These are phyloP conservation scores for Leccinum boreale DNA, from an alignment of 768 basidiomycete genomes.

Conservation along the genomic window DNA sequence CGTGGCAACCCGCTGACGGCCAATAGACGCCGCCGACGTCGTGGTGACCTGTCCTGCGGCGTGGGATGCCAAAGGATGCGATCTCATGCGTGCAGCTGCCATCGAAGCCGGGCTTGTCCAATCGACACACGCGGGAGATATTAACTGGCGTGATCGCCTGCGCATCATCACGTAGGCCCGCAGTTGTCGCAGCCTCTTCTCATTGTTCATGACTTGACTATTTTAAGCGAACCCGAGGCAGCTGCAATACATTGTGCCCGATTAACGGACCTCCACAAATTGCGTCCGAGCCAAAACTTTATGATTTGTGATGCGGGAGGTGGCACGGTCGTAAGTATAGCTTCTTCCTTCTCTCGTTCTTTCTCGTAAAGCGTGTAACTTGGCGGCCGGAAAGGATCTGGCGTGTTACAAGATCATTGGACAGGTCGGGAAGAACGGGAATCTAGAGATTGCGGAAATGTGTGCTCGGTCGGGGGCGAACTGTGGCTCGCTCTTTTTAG, in stretches of 20 bases:
- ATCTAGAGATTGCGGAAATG: constrained; percentile 90
- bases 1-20: background rate
- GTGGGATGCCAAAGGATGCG: constrained; percentile 85
- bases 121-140: constrained; percentile 65
- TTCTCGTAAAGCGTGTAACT: constrained; percentile 1
- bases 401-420: constrained; percentile 80
- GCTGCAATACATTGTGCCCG: constrained; percentile 90
- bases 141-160: constrained; percentile 74
- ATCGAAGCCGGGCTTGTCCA: constrained; percentile 79
- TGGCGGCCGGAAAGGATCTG: constrained; percentile 26
- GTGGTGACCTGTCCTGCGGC: constrained; percentile 88
- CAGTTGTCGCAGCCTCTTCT: constrained; percentile 1
- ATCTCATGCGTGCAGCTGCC: constrained; percentile 83
- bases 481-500: constrained; percentile 84
- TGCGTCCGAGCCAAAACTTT: constrained; percentile 80
- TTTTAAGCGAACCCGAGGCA: constrained; percentile 64
- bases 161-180: constrained; percentile 69
- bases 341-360: background rate
- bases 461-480: constrained; percentile 85
- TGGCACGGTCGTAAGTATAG: constrained; percentile 60
- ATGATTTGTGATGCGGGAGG: constrained; percentile 92
- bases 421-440: constrained; percentile 66
- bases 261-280: constrained; percentile 73
- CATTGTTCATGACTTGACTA: constrained; percentile 3
- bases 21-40: constrained; percentile 74